Base-by-base conservation (phyloP, 768 basidiomycete species). In the Amanita fuliginea region DNA sequence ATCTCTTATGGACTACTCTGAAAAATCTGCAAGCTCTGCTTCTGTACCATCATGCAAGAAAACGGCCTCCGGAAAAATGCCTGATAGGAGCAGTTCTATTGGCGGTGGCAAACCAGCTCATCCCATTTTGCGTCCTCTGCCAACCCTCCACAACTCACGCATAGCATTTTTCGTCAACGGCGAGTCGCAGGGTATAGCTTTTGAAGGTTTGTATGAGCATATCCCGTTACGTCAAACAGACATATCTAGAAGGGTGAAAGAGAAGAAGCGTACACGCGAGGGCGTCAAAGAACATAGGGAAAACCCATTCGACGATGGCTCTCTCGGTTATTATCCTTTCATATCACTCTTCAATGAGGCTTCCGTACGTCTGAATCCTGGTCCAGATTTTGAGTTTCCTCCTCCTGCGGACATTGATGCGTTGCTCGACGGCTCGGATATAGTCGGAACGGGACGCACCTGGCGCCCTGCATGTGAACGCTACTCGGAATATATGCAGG, bases 91-190 rank as follows among this genome's bases (percentile, higher is more conserved):
- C 43, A 72, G 69, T 47, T 78, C 64, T 49, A 64, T 53, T 19
- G 59, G 59, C 8, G 47, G 66, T 4, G 61, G 42, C 53, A 77
- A 64, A 63, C 60, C 55, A n/a, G 61, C 71, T 53, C 56, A 63
- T 9, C 50, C 73, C 28, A 59, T 69, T 1, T 75, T 82, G 13
- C 77, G 91, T 0, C 70, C 81, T 1, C 66, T 97, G 4, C 85
- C 89, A 1, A 78, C 70, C 21, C 73, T 96, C 3, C 63, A 70
- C 1, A 77, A 75, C 26, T 94, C 93, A 0, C 75, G 75, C 40
- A 74, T 98, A 47, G 81, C 81, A 1, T 98, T 97, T 69, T 98
- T 91, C 65, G 72, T 96, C 39, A 97, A 99, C 56, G 96, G 96
- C 3, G 75, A 83, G 66, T 79, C 77, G 44, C 83, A 91, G 57